phyloP scores from a whole-genome alignment of 805 yeast genomes.

The Ogataea kodamae region DNA sequence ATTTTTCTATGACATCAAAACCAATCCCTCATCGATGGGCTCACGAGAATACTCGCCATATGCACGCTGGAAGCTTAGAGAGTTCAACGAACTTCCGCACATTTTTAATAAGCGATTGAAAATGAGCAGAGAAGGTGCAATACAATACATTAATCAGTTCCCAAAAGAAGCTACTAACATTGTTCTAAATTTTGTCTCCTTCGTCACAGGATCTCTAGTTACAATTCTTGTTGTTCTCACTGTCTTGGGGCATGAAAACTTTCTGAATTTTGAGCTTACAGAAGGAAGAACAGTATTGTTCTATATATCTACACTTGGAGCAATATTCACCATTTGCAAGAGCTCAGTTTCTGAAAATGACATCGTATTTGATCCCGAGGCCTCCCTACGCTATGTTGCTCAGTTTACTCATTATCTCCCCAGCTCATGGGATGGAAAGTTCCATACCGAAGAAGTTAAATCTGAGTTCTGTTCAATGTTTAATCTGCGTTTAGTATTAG shows the following conservation, averaged over 20 bases:
- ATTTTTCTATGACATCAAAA: conserved; percentile 88
- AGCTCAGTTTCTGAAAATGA: conserved; percentile 60
- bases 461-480: conserved; percentile 76
- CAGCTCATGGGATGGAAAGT: conserved; percentile 74
- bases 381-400: conserved; percentile 72
- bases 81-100: conserved; percentile 89
- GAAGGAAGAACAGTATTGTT: conserved; percentile 78
- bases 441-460: conserved; percentile 83
- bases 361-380: conserved; percentile 89
- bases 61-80: conserved; percentile 94
- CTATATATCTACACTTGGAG: conserved; percentile 84
- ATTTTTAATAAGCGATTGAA: conserved; percentile 77
- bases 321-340: conserved; percentile 80
- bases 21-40: conserved; percentile 79
- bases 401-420: conserved; percentile 92
- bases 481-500: conserved; percentile 65
- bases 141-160: conserved; percentile 82
- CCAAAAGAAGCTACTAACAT: conserved; percentile 73
- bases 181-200: conserved; percentile 57
- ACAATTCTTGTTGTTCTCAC: conserved; percentile 80
- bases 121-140: conserved; percentile 74
- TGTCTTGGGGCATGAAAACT: conserved; percentile 83
- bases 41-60: conserved; percentile 87
- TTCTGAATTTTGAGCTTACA: conserved; percentile 83
- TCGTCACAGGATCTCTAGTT: conserved; percentile 83